Evolutionary conservation across 2,329 filamentous ascomycete genomes (phyloP).

Genomic region (Scleromitrula shiraiana): DNA sequence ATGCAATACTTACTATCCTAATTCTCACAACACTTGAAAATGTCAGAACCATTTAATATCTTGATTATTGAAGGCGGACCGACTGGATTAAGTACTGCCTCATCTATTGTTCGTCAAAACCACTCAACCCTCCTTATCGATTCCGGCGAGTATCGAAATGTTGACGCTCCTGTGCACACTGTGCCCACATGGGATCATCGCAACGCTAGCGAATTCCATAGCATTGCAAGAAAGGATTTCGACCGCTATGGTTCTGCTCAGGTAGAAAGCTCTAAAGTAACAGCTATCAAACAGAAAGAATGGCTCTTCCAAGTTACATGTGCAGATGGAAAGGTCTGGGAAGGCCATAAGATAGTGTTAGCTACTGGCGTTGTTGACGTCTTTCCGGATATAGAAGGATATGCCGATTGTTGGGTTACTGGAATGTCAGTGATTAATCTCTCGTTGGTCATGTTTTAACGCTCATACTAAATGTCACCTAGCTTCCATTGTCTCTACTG

Average conservation of each 20-base stretch:
- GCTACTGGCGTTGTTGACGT: conserved; percentile 1
- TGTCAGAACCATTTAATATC: not conserved
- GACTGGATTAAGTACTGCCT: not conserved
- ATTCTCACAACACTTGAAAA: too few relatives aligned
- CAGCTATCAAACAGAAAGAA: not conserved
- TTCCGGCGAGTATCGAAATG: not conserved
- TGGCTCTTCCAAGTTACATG: not conserved
- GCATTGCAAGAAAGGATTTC: not conserved
- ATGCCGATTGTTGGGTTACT: not conserved
- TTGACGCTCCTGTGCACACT: not conserved
- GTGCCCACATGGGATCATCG: not conserved
- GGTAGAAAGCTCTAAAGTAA: not conserved
- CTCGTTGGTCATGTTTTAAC: too few relatives aligned
- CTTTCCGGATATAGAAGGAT: conserved; percentile 4
- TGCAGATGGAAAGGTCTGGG: not conserved
- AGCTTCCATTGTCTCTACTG: conserved; percentile 9
- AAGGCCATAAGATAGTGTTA: not conserved
- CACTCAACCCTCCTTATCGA: not conserved
- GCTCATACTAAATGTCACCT: not conserved
- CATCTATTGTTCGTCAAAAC: not conserved
- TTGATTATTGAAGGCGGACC: not conserved
- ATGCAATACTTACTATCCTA: too few relatives aligned
- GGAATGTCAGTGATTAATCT: conserved; percentile 4
- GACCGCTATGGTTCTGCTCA: not conserved
- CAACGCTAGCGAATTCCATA: not conserved